Evolutionary conservation across 805 yeast species (phyloP).

Genomic region (Wickerhamomyces subpelliculosus): DNA sequence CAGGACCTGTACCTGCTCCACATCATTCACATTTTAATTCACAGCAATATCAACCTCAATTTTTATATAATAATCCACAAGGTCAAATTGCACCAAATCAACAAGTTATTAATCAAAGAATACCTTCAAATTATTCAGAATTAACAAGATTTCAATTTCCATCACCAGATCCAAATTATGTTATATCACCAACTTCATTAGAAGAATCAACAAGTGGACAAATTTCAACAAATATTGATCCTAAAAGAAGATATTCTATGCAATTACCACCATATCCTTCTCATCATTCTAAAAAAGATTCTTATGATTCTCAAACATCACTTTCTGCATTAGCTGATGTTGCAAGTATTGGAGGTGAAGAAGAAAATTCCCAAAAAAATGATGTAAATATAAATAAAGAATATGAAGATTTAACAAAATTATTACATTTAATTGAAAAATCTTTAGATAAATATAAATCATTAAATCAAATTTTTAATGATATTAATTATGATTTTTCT

Average conservation of each 20-base stretch:
- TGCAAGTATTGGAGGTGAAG: too few species aligned
- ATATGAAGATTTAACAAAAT: neutral
- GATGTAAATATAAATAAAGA: neutral
- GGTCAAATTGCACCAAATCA: too few species aligned
- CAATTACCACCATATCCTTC: conserved; percentile 2
- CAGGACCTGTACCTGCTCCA: too few species aligned
- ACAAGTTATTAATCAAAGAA: too few species aligned
- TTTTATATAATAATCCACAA: too few species aligned
- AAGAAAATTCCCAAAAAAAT: too few species aligned
- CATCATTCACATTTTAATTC: too few species aligned
- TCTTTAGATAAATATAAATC: conserved; percentile 7
- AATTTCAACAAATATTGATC: neutral
- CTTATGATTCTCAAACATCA: conserved; percentile 18
- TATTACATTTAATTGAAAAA: conserved; percentile 8
- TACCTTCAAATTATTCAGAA: conserved; percentile 5
- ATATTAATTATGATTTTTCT: conserved; percentile 14
- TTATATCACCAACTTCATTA: neutral
- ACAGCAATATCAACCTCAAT: too few species aligned
- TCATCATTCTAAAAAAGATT: conserved; percentile 11
- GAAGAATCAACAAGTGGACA: neutral
- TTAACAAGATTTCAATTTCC: neutral
- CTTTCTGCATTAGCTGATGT: conserved; percentile 21
- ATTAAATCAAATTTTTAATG: conserved; percentile 10
- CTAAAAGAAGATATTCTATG: conserved; percentile 4
- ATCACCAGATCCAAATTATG: neutral